phyloP scores from a whole-genome alignment of 2,329 filamentous ascomycete genomes.

The Aspergillus costaricaensis region DNA sequence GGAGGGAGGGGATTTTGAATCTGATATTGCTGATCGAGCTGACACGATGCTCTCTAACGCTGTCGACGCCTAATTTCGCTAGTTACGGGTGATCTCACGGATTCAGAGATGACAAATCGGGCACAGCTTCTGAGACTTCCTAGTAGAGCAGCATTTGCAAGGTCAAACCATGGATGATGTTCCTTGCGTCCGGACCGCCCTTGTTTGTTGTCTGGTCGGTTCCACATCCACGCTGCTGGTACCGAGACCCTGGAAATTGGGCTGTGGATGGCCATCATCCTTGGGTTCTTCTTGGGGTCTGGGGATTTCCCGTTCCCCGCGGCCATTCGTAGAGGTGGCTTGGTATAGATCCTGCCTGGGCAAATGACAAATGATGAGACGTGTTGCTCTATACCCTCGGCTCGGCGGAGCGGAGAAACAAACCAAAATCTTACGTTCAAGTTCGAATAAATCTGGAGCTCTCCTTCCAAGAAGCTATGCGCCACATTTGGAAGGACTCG shows the following conservation, averaged over 20 bases:
- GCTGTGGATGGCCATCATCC: neutral
- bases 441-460: neutral
- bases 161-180: neutral
- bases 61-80: neutral
- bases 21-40: conserved; percentile 1
- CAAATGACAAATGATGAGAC: neutral
- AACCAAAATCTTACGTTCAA: neutral
- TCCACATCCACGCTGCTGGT: neutral
- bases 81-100: neutral
- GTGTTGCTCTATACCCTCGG: conserved; percentile 8
- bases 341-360: neutral
- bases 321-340: neutral
- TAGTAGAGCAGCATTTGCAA: neutral
- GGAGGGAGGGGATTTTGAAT: neutral
- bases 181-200: neutral
- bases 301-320: conserved; percentile 1
- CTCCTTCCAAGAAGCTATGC: neutral
- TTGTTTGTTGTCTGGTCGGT: neutral
- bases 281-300: neutral
- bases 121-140: neutral
- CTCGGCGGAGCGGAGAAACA: conserved; percentile 23
- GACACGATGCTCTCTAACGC: neutral
- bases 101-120: neutral
- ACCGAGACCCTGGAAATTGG: neutral
- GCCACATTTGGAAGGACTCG: conserved; percentile 2